These are phyloP conservation scores for Massariosphaeria phaeospora DNA, from an alignment of 495 filamentous ascomycete species.

Conservation along the genomic window DNA sequence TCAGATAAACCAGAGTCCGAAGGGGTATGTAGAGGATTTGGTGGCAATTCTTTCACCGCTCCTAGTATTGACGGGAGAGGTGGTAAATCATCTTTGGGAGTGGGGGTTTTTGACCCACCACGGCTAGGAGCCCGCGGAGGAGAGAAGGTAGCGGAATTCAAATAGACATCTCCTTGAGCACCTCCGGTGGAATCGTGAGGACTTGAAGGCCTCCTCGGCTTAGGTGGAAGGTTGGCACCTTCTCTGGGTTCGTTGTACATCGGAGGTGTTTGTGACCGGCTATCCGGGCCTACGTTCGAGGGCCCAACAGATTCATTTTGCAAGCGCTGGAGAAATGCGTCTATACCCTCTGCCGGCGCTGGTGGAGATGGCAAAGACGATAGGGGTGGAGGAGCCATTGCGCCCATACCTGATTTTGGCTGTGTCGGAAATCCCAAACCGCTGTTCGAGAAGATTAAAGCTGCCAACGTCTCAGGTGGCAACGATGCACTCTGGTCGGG, in stretches of 20 bases:
- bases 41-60: conserved; percentile 39
- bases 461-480: conserved; percentile 22
- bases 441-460: conserved; percentile 21
- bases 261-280: conserved; percentile 33
- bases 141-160: conserved; percentile 11
- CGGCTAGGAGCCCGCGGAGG: conserved; percentile 18
- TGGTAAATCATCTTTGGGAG: conserved; percentile 16
- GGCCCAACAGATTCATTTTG: conserved; percentile 23
- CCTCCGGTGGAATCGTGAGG: conserved; percentile 8
- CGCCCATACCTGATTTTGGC: conserved; percentile 9
- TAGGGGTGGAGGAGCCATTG: conserved; percentile 11
- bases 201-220: conserved; percentile 21
- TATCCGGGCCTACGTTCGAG: conserved; percentile 11
- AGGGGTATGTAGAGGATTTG: conserved; percentile 57
- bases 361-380: conserved; percentile 20
- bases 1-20: conserved; percentile 66
- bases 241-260: conserved; percentile 31
- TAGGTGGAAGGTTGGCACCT: background rate
- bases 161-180: conserved; percentile 3
- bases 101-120: conserved; percentile 14
- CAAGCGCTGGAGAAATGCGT: conserved; percentile 34
- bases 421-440: conserved; percentile 12
- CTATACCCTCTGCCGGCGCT: conserved; percentile 30
- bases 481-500: conserved; percentile 26
- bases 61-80: conserved; percentile 42